These are phyloP conservation scores for Solanum pinnatisectum DNA, from an alignment of 257 asterid genomes.

Conservation along the genomic window DNA sequence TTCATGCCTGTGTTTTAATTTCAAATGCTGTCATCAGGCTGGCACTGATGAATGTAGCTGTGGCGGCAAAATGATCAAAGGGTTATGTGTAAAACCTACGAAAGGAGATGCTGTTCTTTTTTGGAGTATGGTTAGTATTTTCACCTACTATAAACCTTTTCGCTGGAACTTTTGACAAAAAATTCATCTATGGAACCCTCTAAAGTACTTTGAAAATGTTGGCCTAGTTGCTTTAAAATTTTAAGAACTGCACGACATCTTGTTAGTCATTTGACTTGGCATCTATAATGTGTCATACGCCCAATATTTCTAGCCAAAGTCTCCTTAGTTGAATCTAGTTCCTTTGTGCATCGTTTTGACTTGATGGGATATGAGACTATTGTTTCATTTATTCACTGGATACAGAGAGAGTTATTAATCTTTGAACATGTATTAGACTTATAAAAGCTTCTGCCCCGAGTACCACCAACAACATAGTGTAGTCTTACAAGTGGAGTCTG, in stretches of 20 bases:
- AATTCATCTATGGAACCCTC: neutral
- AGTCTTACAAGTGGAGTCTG: neutral
- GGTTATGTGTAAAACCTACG: slow-evolving; percentile 63
- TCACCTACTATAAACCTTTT: neutral
- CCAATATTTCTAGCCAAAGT: neutral
- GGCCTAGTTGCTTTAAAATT: neutral
- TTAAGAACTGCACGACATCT: neutral
- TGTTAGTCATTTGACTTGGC: neutral
- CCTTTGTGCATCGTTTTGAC: neutral
- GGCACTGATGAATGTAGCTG: slow-evolving; percentile 71
- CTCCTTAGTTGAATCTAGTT: neutral
- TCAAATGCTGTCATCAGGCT: slow-evolving; percentile 35
- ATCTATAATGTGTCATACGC: neutral
- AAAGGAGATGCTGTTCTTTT: slow-evolving; percentile 89
- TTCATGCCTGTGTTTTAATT: neutral
- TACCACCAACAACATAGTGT: neutral
- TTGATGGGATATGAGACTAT: neutral
- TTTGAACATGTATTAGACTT: neutral
- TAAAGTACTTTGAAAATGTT: neutral
- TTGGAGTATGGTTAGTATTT: slow-evolving; percentile 85
- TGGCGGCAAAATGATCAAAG: slow-evolving; percentile 65
- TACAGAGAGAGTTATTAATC: neutral
- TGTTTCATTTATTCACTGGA: neutral
- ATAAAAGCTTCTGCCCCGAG: neutral
- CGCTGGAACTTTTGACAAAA: neutral